Evolutionary conservation across 352 stramenopile species (phyloP), one percentile per base, ranked within the genome.

Genomic region (Sclerospora graminicola): DNA sequence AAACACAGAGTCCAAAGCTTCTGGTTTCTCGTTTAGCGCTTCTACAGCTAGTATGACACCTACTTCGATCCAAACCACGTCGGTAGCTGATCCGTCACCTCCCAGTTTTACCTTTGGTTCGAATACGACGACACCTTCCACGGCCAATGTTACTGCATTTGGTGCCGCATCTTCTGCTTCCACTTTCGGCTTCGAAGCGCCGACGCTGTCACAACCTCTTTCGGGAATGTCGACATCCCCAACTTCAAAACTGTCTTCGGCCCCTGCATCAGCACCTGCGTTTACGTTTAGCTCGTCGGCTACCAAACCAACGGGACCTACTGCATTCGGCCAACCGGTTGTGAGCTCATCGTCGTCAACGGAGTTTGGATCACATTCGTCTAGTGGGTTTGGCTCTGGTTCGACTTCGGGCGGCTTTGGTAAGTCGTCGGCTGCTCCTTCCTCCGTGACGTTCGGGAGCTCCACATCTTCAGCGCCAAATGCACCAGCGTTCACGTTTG

Each of bases 261-360:
- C n/a, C n/a, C n/a, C n/a, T n/a, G 21, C 41, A 13, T 42, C 45
- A 4, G 36, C 57, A 9, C 58, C 66, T 24, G 49, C 57, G 20
- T 72, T 77, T 31, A 66, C 67, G 13, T 81, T 78, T 46, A 53
- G 57, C 10, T 54, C 56, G 8, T 63, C 47, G 20, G 31, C 54
- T 41, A 21, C 51, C 33, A 32, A 54, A n/a, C 26, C 52, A 11
- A 18, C 48, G 4, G 50, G 54, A 28, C 29, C 58, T 14, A 27
- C 52, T 20, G 29, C 61, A 2, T 71, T 66, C 38, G 56, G 58
- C 13, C n/a, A n/a, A n/a, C n/a, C n/a, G n/a, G n/a, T n/a, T n/a
- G n/a, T n/a, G n/a, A n/a, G n/a, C n/a, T n/a, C n/a, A n/a, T n/a
- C n/a, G n/a, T n/a, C 54, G 14, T 59, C 66, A 9, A 42, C 51